These are phyloP conservation scores for Emergomyces pasteurianus DNA, from an alignment of 2,329 filamentous ascomycete species.

Conservation along the genomic window DNA sequence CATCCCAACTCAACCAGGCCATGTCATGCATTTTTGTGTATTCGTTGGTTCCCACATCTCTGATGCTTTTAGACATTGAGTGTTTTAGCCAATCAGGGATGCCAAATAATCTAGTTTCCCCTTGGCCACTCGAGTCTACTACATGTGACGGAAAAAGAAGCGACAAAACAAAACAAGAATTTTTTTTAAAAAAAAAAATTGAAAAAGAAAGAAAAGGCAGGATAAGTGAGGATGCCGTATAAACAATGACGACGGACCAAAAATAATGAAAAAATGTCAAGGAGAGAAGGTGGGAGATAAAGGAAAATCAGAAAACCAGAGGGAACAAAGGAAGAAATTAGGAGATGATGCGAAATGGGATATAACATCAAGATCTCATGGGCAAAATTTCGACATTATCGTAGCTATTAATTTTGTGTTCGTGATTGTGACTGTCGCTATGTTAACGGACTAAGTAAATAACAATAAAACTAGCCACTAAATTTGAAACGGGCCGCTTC, in stretches of 20 bases:
- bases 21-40: background rate
- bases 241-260: background rate
- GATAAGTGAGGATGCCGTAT: background rate
- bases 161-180: background rate
- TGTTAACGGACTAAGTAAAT: background rate
- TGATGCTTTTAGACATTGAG: background rate
- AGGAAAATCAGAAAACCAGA: background rate
- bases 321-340: background rate
- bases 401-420: background rate
- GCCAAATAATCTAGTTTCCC: background rate
- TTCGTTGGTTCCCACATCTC: background rate
- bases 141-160: background rate
- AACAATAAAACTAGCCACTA: constrained; percentile 32
- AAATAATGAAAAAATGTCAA: background rate
- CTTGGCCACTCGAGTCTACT: background rate
- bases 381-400: background rate
- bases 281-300: too few relatives aligned
- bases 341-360: background rate
- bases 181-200: background rate
- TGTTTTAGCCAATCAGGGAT: background rate
- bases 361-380: background rate
- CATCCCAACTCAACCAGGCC: background rate
- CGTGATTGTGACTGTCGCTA: background rate
- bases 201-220: background rate
- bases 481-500: constrained; percentile 85